phyloP scores from a whole-genome alignment of 2,329 filamentous ascomycete species.

The Xylariomycetidae sp. region DNA sequence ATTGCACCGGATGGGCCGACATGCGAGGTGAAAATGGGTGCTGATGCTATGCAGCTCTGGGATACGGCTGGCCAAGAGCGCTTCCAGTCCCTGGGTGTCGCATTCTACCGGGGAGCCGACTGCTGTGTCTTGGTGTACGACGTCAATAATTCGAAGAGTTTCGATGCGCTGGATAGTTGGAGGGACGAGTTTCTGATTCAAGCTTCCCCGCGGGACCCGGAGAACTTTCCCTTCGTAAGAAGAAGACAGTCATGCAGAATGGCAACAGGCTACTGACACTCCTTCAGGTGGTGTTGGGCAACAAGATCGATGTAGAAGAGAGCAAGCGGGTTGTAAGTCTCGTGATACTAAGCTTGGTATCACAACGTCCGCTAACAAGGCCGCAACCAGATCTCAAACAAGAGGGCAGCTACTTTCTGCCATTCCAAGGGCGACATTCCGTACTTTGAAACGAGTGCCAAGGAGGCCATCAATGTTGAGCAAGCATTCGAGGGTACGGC shows the following conservation, averaged over 20 bases:
- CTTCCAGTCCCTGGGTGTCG: constrained; percentile 94
- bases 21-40: constrained; percentile 8
- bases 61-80: constrained; percentile 96
- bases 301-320: constrained; percentile 98
- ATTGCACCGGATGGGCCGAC: neutral
- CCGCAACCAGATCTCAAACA: constrained; percentile 71
- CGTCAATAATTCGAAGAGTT: constrained; percentile 98
- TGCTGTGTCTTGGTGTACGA: constrained; percentile 98
- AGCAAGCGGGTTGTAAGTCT: constrained; percentile 78
- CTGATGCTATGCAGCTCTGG: constrained; percentile 64
- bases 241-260: neutral
- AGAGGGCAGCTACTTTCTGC: constrained; percentile 95
- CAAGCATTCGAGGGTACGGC: constrained; percentile 61
- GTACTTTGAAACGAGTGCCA: constrained; percentile 98
- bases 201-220: constrained; percentile 90
- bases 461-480: constrained; percentile 97
- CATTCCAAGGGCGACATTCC: constrained; percentile 96
- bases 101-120: constrained; percentile 95
- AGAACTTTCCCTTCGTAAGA: constrained; percentile 94
- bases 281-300: constrained; percentile 92
- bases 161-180: constrained; percentile 97
- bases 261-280: constrained; percentile 2
- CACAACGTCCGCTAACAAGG: neutral
- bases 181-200: constrained; percentile 97
- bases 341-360: neutral